Base-by-base conservation (phyloP, 129 eudicot genomes). In the Artemisia tridentata region DNA sequence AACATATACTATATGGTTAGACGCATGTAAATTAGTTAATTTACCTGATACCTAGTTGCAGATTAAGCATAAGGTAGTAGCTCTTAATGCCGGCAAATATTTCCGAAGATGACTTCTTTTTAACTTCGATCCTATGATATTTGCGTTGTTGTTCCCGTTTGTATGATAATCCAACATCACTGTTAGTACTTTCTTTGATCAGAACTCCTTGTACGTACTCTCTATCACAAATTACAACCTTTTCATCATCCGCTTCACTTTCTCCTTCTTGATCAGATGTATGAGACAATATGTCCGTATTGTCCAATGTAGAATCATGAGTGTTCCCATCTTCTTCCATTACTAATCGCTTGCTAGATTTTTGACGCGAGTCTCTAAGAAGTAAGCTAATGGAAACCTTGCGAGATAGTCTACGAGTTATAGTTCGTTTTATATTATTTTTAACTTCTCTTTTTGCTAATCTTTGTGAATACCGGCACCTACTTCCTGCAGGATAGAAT, bases 1-100 rank as follows among this genome's bases (percentile, higher is more conserved):
- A 34, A 34, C 43, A 34, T 34, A n/a, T n/a, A n/a, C n/a, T n/a
- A n/a, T n/a, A 34, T 1, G 7, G 43, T 7, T 5, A 38, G 10
- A 38, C 1, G 43, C 45, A 6, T 38, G 45, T 7, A 31, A 62
- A 56, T 47, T 62, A 65, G 51, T 62, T 83, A 87, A 59, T 60
- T 58, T 83, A 91, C 97, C 97, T 84, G 81, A 91, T 91, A 76
- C 97, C 95, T 62, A 85, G 89, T 74, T 91, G 97, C 79, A 91
- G 82, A 72, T 86, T 88, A 76, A 91, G 97, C 97, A 83, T 91
- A 78, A 88, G 74, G 82, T 54, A 88, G 80, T 83, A 82, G 89
- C 95, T 85, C 74, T 74, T 84, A 45, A 65, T 77, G 78, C 86
- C 84, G 68, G 78, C 70, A 71, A 74, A 78, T 75, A 81, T 69